Conservation (phyloP, 805 yeast species). For the Vanderwaltozyma polyspora region DNA sequence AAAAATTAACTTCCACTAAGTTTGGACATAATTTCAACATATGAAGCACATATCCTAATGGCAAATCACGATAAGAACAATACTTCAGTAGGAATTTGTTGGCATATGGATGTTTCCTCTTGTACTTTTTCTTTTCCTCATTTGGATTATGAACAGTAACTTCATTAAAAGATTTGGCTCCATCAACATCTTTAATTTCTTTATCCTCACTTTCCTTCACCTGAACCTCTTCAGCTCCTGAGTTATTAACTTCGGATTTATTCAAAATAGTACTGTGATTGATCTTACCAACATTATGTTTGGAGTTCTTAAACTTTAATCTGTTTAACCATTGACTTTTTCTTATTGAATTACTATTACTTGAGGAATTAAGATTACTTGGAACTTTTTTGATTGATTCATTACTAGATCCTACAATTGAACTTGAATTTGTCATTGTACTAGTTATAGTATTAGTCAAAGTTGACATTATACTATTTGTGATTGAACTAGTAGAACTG, state of each 20-base stretch:
- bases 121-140: too few species aligned
- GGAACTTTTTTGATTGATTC: too few species aligned
- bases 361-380: neutral
- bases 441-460: conserved; percentile 14
- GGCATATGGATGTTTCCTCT: conserved; percentile 42
- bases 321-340: neutral
- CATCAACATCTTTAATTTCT: conserved; percentile 1
- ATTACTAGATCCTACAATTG: too few species aligned
- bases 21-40: conserved; percentile 58
- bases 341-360: too few species aligned
- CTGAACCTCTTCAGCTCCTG: too few species aligned
- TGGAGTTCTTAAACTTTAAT: neutral
- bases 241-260: too few species aligned
- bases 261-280: too few species aligned
- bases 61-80: conserved; percentile 61
- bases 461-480: conserved; percentile 24
- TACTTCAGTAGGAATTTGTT: conserved; percentile 52
- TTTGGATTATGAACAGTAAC: too few species aligned
- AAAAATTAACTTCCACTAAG: conserved; percentile 44
- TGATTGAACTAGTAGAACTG: conserved; percentile 21
- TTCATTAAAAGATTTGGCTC: conserved; percentile 2
- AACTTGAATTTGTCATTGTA: neutral
- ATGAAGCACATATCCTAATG: conserved; percentile 66
- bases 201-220: neutral
- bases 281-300: too few species aligned